A percentile compares a stretch with the other conserved stretches of the same genome.
These are phyloP conservation scores for Podospora pseudocomata DNA, from an alignment of 495 filamentous ascomycete species.

Conservation along the genomic window DNA sequence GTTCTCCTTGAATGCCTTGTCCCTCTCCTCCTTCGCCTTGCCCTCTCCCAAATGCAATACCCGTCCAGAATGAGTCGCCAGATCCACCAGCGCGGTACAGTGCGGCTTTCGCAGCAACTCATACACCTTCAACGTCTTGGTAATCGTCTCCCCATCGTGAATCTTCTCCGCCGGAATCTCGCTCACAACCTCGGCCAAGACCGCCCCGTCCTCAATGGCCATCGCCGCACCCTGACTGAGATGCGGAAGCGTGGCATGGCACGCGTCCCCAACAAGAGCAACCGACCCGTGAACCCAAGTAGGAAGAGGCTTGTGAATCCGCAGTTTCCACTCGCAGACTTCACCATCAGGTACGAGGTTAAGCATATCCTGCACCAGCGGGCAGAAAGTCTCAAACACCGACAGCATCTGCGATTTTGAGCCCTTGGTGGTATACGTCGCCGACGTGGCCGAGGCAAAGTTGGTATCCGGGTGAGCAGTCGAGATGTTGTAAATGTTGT, in stretches of 20 bases:
- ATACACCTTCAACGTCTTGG: conserved; percentile 65
- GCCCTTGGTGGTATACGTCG: conserved; percentile 72
- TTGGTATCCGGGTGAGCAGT: conserved; percentile 70
- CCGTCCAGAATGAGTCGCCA: conserved; percentile 64
- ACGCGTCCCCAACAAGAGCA: conserved; percentile 76
- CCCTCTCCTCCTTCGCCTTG: conserved; percentile 69
- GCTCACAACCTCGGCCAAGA: conserved; percentile 62
- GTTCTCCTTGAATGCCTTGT: conserved; percentile 64
- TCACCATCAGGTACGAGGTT: conserved; percentile 75
- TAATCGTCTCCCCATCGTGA: conserved; percentile 52
- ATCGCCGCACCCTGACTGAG: conserved; percentile 79
- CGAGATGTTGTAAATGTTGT: conserved; percentile 76
- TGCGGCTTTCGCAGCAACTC: conserved; percentile 68
- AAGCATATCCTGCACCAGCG: conserved; percentile 67
- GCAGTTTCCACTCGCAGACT: conserved; percentile 78
- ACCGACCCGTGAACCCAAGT: conserved; percentile 65
- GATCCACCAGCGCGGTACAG: conserved; percentile 64
- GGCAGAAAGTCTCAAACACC: conserved; percentile 68
- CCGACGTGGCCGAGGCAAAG: conserved; percentile 67
- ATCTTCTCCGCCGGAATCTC: conserved; percentile 45
- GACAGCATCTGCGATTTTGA: conserved; percentile 64
- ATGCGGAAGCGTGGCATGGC: conserved; percentile 75
- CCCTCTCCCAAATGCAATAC: conserved; percentile 72
- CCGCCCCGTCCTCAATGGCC: conserved; percentile 76
- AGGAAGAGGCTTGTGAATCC: conserved; percentile 63